Conservation (phyloP, 1,139 yeast species). For the Debaryomycetaceae sp. region DNA sequence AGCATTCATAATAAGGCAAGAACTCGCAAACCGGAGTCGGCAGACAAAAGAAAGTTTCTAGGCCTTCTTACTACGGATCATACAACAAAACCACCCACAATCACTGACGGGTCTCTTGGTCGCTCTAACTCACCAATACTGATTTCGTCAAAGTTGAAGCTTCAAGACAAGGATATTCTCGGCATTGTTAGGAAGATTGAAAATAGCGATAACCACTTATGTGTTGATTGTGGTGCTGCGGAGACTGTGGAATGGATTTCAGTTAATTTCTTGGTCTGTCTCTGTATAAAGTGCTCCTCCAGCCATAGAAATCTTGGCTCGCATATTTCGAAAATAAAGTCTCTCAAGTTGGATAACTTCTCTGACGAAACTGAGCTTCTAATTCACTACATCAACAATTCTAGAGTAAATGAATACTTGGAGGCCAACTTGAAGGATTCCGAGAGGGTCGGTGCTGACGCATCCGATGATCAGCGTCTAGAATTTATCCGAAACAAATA, state of each 20-base stretch:
- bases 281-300: constrained; percentile 81
- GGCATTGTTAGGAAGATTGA: constrained; percentile 46
- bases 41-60: constrained; percentile 8
- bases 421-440: constrained; percentile 22
- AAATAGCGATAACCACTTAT: constrained; percentile 50
- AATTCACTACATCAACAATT: constrained; percentile 41
- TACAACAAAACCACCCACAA: constrained; percentile 11
- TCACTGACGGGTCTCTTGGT: constrained; percentile 15
- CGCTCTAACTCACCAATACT: constrained; percentile 34
- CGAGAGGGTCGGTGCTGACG: constrained; percentile 27
- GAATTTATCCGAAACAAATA: constrained; percentile 53
- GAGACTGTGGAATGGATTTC: constrained; percentile 86
- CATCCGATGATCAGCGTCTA: constrained; percentile 33
- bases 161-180: constrained; percentile 27
- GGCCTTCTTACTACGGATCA: constrained; percentile 8
- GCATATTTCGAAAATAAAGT: constrained; percentile 47
- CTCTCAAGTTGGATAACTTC: constrained; percentile 50
- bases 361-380: constrained; percentile 38
- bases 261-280: constrained; percentile 63
- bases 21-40: constrained; percentile 2
- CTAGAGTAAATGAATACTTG: constrained; percentile 31
- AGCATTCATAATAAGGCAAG: neutral
- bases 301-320: constrained; percentile 53
- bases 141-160: constrained; percentile 22
- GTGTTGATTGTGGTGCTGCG: constrained; percentile 76